Percentiles rank a stretch among this genome's conserved stretches.
Conservation (phyloP, 345 rosid genomes). For the Erysimum cheiranthoides region DNA sequence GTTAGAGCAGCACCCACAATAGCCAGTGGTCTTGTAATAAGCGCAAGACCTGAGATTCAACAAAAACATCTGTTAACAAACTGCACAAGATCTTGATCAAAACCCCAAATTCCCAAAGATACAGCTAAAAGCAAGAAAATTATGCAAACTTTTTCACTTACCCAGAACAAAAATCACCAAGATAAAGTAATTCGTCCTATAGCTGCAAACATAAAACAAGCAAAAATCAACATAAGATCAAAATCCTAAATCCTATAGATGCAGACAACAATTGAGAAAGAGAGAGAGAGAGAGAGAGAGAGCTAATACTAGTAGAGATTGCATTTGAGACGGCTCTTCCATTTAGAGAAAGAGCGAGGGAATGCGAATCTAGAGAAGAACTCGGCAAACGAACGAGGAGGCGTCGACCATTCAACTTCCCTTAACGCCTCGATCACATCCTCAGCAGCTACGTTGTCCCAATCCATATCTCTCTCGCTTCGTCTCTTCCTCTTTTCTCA, state of each 20-base stretch:
- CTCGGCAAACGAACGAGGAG: slow-evolving; percentile 47
- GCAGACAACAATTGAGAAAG: slow-evolving; percentile 15
- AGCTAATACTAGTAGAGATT: slow-evolving; percentile 49
- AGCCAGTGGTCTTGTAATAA: slow-evolving; percentile 47
- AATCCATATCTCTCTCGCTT: slow-evolving; percentile 40
- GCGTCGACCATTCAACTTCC: slow-evolving; percentile 51
- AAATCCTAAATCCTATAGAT: not conserved
- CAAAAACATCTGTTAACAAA: not conserved
- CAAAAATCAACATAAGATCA: slow-evolving; percentile 18
- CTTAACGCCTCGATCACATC: slow-evolving; percentile 51
- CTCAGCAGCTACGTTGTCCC: slow-evolving; percentile 50
- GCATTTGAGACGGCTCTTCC: slow-evolving; percentile 51
- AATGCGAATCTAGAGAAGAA: slow-evolving; percentile 50
- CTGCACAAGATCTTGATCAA: slow-evolving; percentile 7
- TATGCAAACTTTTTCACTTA: slow-evolving; percentile 17
- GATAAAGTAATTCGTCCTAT: slow-evolving; percentile 48
- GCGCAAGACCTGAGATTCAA: slow-evolving; percentile 38
- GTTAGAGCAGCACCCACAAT: slow-evolving; percentile 45
- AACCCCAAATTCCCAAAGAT: slow-evolving; percentile 5
- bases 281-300: not conserved
- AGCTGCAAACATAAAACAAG: slow-evolving; percentile 37
- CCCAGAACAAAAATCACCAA: slow-evolving; percentile 44
- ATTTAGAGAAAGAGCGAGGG: slow-evolving; percentile 49
- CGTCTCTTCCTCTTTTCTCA: not conserved
- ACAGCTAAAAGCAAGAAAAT: slow-evolving; percentile 1